Evolutionary conservation across 352 stramenopile genomes (phyloP), one percentile per base, ranked within the genome.

Genomic region (Phytopythium ostracodes): DNA sequence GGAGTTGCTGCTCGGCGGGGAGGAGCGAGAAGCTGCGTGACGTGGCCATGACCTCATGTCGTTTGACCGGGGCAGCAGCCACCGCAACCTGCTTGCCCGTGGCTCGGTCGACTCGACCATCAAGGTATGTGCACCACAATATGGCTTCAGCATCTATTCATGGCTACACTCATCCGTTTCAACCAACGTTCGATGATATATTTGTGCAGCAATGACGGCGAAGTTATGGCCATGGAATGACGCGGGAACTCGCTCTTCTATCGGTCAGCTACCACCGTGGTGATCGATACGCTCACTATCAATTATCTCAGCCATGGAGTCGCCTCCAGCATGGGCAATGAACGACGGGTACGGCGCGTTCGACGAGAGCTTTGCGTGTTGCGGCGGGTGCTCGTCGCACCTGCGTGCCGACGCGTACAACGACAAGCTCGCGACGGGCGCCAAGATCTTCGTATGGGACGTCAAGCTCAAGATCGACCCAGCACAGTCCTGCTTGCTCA

Each of bases 51-150:
- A 83, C 85, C 11, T 99, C 11, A 98, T 99, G 88, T 81, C 87
- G 27, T 82, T 99, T 15, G 97, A 97, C 67, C 99, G 98, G 97
- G 99, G 99, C 76, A 90, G 81, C 58, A 89, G 76, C 70, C 95
- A 99, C 77, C 82, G 90, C 58, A 97, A 99, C 68, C 97, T 99
- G 65, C 79, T 99, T 56, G 97, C 96, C 2, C 99, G 94, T 86
- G 97, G 94, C 24, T 99, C 96, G 17, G 97, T 97, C 6, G 98
- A 99, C 75, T 84, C 81, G 24, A 99, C 96, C 0, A 96, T 99
- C 31, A 99, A 99, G 79, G 79, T 98, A 22, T 98, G 92, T n/a
- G n/a, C n/a, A n/a, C n/a, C n/a, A n/a, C n/a, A n/a, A n/a, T n/a
- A 33, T 33, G 29, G 29, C 29, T 33, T 8, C 29, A 33, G 4